Conservation (phyloP, 2,329 filamentous ascomycete genomes). For the Aspergillus sp. region DNA sequence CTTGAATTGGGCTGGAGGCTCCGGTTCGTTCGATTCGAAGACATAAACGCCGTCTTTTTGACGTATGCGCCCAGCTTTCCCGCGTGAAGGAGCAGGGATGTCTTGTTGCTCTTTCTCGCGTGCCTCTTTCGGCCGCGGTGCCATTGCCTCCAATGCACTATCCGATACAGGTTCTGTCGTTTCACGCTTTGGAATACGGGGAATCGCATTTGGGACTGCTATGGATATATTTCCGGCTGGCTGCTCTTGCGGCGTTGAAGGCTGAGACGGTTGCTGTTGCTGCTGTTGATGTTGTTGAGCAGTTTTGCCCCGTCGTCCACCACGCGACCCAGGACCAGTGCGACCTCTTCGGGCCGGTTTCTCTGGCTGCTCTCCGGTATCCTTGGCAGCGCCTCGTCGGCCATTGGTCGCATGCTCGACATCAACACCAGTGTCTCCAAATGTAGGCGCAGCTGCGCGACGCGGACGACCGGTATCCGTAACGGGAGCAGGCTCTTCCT, state of each 20-base stretch:
- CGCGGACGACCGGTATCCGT: slow-evolving; percentile 46
- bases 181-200: slow-evolving; percentile 22
- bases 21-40: slow-evolving; percentile 29
- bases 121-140: slow-evolving; percentile 20
- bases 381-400: slow-evolving; percentile 29
- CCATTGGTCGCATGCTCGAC: slow-evolving; percentile 21
- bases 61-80: slow-evolving; percentile 23
- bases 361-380: slow-evolving; percentile 27
- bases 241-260: slow-evolving; percentile 8
- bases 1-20: slow-evolving; percentile 16
- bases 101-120: slow-evolving; percentile 19
- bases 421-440: slow-evolving; percentile 36
- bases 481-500: slow-evolving; percentile 38
- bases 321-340: slow-evolving; percentile 25
- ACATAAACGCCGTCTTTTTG: slow-evolving; percentile 30
- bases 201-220: slow-evolving; percentile 11
- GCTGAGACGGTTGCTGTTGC: slow-evolving; percentile 13
- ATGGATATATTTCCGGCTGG: background rate
- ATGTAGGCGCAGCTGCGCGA: slow-evolving; percentile 45
- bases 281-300: slow-evolving; percentile 28
- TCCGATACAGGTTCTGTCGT: slow-evolving; percentile 12
- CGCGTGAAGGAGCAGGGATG: slow-evolving; percentile 11
- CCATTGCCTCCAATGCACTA: slow-evolving; percentile 11
- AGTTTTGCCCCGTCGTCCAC: slow-evolving; percentile 28
- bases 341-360: slow-evolving; percentile 31